Evolutionary conservation across 1,139 yeast species (phyloP).

Genomic region (Yamadazyma dushanensis): DNA sequence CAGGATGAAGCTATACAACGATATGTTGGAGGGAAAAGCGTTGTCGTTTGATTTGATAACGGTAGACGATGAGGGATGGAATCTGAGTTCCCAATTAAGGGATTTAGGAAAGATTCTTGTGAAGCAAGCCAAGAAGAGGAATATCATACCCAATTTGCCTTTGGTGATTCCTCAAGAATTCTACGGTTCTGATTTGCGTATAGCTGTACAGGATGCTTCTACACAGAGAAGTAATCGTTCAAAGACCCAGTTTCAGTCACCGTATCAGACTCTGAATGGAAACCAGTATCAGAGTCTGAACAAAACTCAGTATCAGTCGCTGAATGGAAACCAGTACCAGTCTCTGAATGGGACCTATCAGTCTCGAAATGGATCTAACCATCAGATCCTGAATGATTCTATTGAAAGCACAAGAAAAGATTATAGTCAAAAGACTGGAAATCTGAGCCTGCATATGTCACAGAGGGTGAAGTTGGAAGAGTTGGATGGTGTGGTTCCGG

Average conservation of each 20-base stretch:
- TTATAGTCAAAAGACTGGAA: not conserved
- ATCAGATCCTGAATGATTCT: too few relatives aligned
- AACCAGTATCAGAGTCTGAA: too few relatives aligned
- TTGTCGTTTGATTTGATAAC: conserved; percentile 6
- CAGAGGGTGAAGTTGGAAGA: conserved; percentile 3
- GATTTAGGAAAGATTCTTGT: conserved; percentile 1
- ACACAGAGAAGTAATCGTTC: conserved; percentile 2
- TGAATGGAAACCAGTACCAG: too few relatives aligned
- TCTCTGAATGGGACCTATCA: too few relatives aligned
- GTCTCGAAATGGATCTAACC: too few relatives aligned
- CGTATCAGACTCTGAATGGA: too few relatives aligned
- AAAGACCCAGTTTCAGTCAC: too few relatives aligned
- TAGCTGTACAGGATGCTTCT: conserved; percentile 1
- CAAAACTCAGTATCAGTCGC: too few relatives aligned
- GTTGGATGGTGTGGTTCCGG: conserved; percentile 16
- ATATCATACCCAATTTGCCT: not conserved
- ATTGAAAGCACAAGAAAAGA: conserved; percentile 1
- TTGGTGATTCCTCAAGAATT: too few relatives aligned
- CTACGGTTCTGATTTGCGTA: not conserved
- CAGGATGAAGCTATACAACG: conserved; percentile 8
- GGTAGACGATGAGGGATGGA: conserved; percentile 1
- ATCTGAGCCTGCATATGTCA: too few relatives aligned
- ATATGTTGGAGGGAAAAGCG: conserved; percentile 10
- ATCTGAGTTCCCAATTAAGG: not conserved
- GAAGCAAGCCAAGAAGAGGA: not conserved